phyloP scores from a whole-genome alignment of 106 monocot genomes.

The Gastrodia elata region DNA sequence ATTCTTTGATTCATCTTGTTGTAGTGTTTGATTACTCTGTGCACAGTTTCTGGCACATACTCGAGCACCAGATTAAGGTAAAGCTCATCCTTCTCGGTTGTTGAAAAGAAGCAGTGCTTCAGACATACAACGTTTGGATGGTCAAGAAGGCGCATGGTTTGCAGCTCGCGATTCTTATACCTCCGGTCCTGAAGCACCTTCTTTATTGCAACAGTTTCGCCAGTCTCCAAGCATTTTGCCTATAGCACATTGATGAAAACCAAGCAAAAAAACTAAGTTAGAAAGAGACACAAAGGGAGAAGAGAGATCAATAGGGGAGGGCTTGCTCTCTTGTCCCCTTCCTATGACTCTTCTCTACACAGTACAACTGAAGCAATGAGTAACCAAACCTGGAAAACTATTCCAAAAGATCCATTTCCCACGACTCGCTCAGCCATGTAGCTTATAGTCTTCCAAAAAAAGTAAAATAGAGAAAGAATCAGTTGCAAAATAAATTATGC shows the following conservation, averaged over 20 bases:
- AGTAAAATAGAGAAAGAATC: neutral
- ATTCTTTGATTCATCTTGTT: slow-evolving; percentile 50
- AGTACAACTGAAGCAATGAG: neutral
- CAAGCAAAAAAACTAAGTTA: neutral
- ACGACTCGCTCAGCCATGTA: slow-evolving; percentile 34
- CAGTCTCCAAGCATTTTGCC: slow-evolving; percentile 25
- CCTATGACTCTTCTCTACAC: neutral
- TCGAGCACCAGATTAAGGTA: slow-evolving; percentile 50
- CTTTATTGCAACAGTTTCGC: slow-evolving; percentile 24
- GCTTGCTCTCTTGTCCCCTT: neutral
- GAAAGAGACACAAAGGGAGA: neutral
- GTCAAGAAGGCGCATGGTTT: slow-evolving; percentile 35
- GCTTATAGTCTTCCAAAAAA: slow-evolving; percentile 25
- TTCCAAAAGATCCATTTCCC: slow-evolving; percentile 29
- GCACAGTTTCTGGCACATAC: slow-evolving; percentile 34
- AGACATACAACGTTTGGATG: slow-evolving; percentile 52
- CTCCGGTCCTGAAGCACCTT: slow-evolving; percentile 30
- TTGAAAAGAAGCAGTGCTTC: slow-evolving; percentile 58
- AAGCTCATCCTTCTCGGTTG: slow-evolving; percentile 52
- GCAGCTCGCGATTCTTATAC: slow-evolving; percentile 27
- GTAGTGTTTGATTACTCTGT: slow-evolving; percentile 51
- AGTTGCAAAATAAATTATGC: neutral
- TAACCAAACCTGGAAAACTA: slow-evolving; percentile 24
- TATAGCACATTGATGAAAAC: neutral
- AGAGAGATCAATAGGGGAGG: neutral